These are phyloP conservation scores for Globisporangium polare DNA, from an alignment of 352 stramenopile genomes.

Conservation along the genomic window DNA sequence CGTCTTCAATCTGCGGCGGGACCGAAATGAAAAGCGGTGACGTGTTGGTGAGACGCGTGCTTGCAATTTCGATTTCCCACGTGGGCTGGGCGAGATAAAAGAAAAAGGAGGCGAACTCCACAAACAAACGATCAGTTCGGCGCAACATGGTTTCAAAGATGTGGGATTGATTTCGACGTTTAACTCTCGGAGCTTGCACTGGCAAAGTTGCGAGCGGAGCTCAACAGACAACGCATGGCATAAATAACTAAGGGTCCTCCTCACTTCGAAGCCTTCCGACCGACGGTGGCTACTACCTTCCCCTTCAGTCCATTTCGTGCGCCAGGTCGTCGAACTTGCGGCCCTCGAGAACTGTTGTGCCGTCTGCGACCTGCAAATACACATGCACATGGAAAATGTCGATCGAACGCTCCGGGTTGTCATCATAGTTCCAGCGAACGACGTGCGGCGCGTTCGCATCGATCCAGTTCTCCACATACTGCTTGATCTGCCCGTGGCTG, in stretches of 20 bases:
- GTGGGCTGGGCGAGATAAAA: too few species aligned
- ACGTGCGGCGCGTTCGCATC: constrained; percentile 79
- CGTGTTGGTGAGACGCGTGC: too few species aligned
- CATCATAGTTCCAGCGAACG: constrained; percentile 82
- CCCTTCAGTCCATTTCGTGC: constrained; percentile 65
- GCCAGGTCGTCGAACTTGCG: constrained; percentile 64
- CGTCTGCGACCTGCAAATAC: constrained; percentile 72
- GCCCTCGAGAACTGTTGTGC: constrained; percentile 49
- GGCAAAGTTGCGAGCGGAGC: constrained; percentile 1
- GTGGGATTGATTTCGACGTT: constrained; percentile 5
- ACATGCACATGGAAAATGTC: constrained; percentile 90
- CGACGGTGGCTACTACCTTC: background rate
- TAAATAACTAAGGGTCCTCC: constrained; percentile 4
- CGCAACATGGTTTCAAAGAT: background rate
- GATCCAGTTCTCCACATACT: constrained; percentile 89
- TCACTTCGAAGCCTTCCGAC: background rate
- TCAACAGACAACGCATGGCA: constrained; percentile 4
- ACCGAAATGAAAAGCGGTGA: too few species aligned
- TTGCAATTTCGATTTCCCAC: too few species aligned
- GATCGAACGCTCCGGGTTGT: constrained; percentile 87
- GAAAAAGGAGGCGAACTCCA: background rate
- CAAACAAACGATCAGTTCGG: background rate
- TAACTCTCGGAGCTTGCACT: constrained; percentile 1
- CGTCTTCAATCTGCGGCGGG: too few species aligned
- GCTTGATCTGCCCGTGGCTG: constrained; percentile 76